Evolutionary conservation across 176 grass and related monocot genomes (phyloP).

Genomic region (Rhynchospora pubera): DNA sequence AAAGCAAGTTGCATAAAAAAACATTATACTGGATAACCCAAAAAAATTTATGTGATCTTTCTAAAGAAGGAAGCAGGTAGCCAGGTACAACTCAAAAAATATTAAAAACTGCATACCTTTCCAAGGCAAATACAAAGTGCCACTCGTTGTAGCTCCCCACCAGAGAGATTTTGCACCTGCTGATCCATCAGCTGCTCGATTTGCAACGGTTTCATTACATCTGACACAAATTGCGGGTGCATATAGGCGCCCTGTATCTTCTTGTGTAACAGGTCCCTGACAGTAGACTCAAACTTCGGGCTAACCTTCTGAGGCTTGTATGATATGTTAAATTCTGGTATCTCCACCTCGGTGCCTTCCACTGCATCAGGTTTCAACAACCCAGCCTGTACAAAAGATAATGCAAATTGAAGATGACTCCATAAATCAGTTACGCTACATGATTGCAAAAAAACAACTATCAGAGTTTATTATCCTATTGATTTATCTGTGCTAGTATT

Average conservation of each 20-base stretch:
- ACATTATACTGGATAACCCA: neutral
- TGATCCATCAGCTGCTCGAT: constrained; percentile 93
- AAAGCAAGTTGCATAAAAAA: neutral
- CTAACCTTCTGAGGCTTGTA: constrained; percentile 94
- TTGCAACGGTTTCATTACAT: constrained; percentile 98
- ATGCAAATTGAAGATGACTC: constrained; percentile 9
- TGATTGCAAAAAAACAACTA: neutral
- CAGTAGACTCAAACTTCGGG: constrained; percentile 62
- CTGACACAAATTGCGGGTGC: constrained; percentile 79
- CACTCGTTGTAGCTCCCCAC: constrained; percentile 95
- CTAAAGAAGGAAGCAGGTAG: neutral
- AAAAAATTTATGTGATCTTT: neutral
- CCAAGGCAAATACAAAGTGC: constrained; percentile 90
- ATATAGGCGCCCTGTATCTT: constrained; percentile 86
- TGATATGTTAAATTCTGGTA: constrained; percentile 96
- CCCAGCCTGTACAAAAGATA: constrained; percentile 48
- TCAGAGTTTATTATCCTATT: neutral
- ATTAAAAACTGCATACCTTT: constrained; percentile 45
- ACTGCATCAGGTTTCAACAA: constrained; percentile 65
- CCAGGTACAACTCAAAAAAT: too few species aligned
- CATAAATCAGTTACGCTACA: neutral
- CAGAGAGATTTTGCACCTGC: constrained; percentile 88
- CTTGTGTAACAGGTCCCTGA: constrained; percentile 76
- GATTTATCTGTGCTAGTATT: neutral
- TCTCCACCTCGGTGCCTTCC: constrained; percentile 65